These are phyloP conservation scores for Puccinellia tenuiflora DNA, from an alignment of 176 grass and related monocot genomes.

Conservation along the genomic window DNA sequence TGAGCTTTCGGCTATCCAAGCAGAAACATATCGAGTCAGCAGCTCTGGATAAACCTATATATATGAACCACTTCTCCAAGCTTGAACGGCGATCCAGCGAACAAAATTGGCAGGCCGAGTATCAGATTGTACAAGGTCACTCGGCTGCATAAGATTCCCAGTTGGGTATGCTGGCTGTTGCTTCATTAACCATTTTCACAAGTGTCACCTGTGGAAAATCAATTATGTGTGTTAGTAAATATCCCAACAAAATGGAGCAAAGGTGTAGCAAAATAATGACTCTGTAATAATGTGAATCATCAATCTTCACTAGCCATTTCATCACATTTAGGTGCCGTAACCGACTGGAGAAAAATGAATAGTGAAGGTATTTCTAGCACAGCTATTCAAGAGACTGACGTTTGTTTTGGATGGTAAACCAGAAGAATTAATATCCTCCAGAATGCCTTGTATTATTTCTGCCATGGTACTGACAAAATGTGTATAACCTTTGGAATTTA, in stretches of 20 bases:
- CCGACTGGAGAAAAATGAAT: neutral
- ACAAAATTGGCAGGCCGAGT: neutral
- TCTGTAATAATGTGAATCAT: neutral
- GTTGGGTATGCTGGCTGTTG: conserved; percentile 60
- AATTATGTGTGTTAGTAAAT: neutral
- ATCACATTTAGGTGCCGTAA: neutral
- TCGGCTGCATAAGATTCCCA: conserved; percentile 52
- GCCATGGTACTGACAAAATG: neutral
- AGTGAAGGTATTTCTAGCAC: neutral
- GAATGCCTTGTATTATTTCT: neutral
- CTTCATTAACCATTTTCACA: conserved; percentile 96
- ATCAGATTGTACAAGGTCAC: neutral
- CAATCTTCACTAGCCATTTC: neutral
- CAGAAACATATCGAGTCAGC: neutral
- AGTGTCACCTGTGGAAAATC: conserved; percentile 57
- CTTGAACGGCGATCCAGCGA: neutral
- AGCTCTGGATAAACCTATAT: neutral
- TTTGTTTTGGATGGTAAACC: neutral
- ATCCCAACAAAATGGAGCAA: neutral
- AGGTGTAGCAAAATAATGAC: neutral
- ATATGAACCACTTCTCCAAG: neutral
- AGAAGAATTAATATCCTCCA: neutral
- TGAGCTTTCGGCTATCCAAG: neutral
- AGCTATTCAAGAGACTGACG: neutral
- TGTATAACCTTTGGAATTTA: neutral